These are phyloP conservation scores for Diaporthe ampelina DNA, from an alignment of 2,329 filamentous ascomycete genomes.

Conservation along the genomic window DNA sequence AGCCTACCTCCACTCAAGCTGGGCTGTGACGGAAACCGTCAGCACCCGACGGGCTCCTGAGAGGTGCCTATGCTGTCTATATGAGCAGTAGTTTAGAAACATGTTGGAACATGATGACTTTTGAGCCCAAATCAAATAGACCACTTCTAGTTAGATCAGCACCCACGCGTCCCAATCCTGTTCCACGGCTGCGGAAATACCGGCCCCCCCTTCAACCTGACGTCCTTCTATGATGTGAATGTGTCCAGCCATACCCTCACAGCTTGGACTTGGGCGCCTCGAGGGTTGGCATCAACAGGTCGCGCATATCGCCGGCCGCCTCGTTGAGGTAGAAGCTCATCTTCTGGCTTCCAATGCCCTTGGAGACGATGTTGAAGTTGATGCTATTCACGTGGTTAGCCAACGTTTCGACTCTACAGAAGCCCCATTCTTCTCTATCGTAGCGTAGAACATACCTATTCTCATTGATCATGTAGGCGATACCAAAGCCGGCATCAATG, in stretches of 20 bases:
- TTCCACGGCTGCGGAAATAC: background rate
- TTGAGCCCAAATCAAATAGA: background rate
- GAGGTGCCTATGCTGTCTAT: conserved; percentile 13
- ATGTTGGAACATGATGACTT: conserved; percentile 24
- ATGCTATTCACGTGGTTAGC: conserved; percentile 67
- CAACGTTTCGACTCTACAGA: background rate
- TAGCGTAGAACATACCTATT: conserved; percentile 75
- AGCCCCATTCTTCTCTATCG: background rate
- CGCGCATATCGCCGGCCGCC: conserved; percentile 89
- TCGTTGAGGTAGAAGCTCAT: conserved; percentile 98
- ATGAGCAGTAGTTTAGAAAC: background rate
- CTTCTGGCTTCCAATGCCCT: conserved; percentile 87
- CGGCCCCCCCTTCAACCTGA: background rate
- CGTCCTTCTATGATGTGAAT: background rate
- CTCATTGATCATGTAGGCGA: conserved; percentile 99
- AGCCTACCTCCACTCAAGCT: background rate
- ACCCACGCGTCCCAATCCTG: too few species aligned
- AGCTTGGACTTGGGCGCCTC: conserved; percentile 89
- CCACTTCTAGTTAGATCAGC: background rate
- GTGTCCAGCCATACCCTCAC: conserved; percentile 60
- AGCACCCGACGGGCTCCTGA: background rate
- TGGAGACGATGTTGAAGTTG: conserved; percentile 98
- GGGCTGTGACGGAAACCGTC: background rate
- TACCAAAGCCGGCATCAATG: conserved; percentile 94
- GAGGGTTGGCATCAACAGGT: conserved; percentile 85